Base-by-base conservation (phyloP, 345 rosid genomes). In the Pugionium cornutum region DNA sequence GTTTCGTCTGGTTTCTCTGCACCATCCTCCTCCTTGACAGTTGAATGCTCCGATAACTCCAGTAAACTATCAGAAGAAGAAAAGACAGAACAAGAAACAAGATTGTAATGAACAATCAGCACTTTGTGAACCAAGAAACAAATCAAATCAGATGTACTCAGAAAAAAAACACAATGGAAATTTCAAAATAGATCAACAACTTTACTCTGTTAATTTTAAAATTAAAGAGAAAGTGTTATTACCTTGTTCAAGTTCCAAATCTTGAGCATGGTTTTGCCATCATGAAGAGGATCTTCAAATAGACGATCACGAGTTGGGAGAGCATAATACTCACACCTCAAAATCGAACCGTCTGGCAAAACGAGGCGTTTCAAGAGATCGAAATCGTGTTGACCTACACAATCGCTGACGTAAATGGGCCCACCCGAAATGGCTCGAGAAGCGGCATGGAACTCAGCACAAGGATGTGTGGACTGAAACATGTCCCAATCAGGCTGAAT, bases 1-100 rank as follows among this genome's bases (percentile, higher is more conserved):
- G 87, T 91, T 94, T 28, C 89, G 83, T 33, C 97, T 72, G 6
- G 84, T 77, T 74, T 94, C 96, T 0, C 88, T 83, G 69, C 83
- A 69, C 99, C 99, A 94, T 2, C 97, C 99, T 53, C 99, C 97
- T 64, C 99, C 97, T 85, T 94, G 99, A 79, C 99, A 94, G 76
- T 94, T 94, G 52, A 94, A 94, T 52, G 75, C 92, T 43, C 97
- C 96, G 3, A 94, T 80, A 25, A 94, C 83, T 60, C 96, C 99
- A 10, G 84, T 85, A 48, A 66, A 87, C 99, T 94, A 80, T 58
- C 7, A 61, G 9, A n/a, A n/a, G n/a, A n/a, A n/a, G n/a, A n/a
- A n/a, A n/a, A n/a, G n/a, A n/a, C n/a, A n/a, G n/a, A 60, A 11
- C 39, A 50, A 26, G 64, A 50, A 63, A 51, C 4, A 25, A 9